A percentile compares a stretch with the other conserved stretches of the same genome.
phyloP scores from a whole-genome alignment of 495 filamentous ascomycete species.

The Xylaria bambusicola region DNA sequence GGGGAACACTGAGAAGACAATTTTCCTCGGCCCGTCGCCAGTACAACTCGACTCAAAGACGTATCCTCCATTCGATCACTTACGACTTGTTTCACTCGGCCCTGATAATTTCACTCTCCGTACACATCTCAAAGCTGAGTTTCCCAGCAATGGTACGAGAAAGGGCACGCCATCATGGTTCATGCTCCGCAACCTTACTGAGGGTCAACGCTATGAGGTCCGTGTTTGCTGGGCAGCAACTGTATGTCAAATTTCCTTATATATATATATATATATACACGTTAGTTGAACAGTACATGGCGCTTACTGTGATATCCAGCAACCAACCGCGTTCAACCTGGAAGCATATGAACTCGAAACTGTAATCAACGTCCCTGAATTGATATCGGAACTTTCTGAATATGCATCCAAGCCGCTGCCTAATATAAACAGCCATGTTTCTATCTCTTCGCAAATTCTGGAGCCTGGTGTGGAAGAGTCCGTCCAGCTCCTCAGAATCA shows the following conservation, averaged over 20 bases:
- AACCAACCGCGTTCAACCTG: conserved; percentile 83
- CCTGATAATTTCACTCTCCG: conserved; percentile 58
- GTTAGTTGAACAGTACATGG: background rate
- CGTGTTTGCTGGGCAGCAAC: conserved; percentile 93
- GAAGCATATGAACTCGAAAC: conserved; percentile 59
- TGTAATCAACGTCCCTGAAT: conserved; percentile 59
- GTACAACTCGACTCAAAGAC: conserved; percentile 51
- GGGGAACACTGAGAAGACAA: conserved; percentile 88
- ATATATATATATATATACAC: no score
- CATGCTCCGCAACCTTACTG: conserved; percentile 71
- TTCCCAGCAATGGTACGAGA: conserved; percentile 57
- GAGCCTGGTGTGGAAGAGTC: conserved; percentile 46
- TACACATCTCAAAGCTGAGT: conserved; percentile 63
- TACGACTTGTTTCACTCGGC: conserved; percentile 65
- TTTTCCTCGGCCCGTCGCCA: conserved; percentile 73
- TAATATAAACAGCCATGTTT: conserved; percentile 6
- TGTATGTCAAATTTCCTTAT: conserved; percentile 54
- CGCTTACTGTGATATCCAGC: conserved; percentile 50
- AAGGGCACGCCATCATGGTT: conserved; percentile 75
- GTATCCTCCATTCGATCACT: conserved; percentile 61
- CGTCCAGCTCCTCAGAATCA: conserved; percentile 74
- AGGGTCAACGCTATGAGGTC: conserved; percentile 83
- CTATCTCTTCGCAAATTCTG: background rate
- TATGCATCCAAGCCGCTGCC: conserved; percentile 60
- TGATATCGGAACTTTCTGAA: conserved; percentile 63